Conservation (phyloP, 371 early-diverging fungal genomes). For the Apophysomyces elegans region DNA sequence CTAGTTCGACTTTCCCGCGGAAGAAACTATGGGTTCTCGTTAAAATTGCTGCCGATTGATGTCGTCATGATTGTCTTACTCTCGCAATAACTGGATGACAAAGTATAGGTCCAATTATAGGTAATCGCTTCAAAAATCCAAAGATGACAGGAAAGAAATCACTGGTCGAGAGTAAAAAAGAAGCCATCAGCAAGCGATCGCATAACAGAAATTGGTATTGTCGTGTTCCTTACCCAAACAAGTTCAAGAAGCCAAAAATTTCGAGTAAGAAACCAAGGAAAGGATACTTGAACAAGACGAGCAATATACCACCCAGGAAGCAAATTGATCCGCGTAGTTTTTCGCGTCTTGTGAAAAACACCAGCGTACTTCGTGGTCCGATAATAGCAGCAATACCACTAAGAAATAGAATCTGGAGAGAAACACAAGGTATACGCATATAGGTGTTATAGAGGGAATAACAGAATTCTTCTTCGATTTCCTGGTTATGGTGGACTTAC, state of each 20-base stretch:
- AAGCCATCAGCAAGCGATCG: background rate
- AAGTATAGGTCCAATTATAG: constrained; percentile 87
- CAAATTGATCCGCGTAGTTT: constrained; percentile 89
- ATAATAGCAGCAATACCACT: constrained; percentile 88
- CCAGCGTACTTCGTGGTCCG: constrained; percentile 82
- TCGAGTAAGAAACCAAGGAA: constrained; percentile 91
- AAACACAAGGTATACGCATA: background rate
- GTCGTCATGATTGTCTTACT: constrained; percentile 40
- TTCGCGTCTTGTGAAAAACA: constrained; percentile 81
- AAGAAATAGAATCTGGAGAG: constrained; percentile 83
- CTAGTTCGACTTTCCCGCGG: constrained; percentile 8
- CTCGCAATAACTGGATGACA: constrained; percentile 81
- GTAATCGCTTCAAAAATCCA: constrained; percentile 85
- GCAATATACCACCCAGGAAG: constrained; percentile 89
- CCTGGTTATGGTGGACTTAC: constrained; percentile 51
- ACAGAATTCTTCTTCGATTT: too few relatives aligned
- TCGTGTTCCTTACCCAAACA: constrained; percentile 82
- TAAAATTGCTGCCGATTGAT: background rate
- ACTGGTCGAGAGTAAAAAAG: constrained; percentile 38
- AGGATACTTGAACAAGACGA: constrained; percentile 90
- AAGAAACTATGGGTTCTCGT: background rate
- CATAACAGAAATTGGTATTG: background rate
- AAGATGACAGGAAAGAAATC: constrained; percentile 97
- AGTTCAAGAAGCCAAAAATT: constrained; percentile 92
- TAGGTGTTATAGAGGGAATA: too few relatives aligned